Conservation (phyloP, 2,329 filamentous ascomycete species). For the Neodidymelliopsis sp. region DNA sequence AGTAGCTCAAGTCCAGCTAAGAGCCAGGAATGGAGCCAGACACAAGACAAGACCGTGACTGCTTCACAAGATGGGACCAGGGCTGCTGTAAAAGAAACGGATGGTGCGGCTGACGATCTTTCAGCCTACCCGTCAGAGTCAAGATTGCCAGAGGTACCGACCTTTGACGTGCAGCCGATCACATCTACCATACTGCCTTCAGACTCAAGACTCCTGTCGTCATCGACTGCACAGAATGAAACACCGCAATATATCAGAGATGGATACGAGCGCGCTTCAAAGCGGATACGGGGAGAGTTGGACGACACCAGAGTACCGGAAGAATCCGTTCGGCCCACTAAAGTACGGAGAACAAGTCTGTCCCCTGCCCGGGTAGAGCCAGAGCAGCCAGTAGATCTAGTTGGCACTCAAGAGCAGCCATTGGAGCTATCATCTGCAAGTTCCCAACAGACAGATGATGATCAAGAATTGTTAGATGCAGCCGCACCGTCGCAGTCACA, state of each 20-base stretch:
- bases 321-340: constrained; percentile 16
- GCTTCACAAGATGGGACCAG: not conserved
- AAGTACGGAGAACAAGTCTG: constrained; percentile 22
- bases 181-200: constrained; percentile 1
- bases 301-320: constrained; percentile 9
- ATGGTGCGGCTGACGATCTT: too few relatives aligned
- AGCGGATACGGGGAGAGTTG: constrained; percentile 25
- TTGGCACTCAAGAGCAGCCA: constrained; percentile 24
- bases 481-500: constrained; percentile 4
- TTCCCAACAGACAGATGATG: not conserved
- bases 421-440: constrained; percentile 34
- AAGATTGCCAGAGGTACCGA: too few relatives aligned
- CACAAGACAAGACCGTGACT: not conserved
- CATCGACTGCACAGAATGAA: constrained; percentile 32
- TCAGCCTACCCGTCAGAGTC: too few relatives aligned
- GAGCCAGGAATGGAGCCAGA: constrained; percentile 15
- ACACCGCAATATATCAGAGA: constrained; percentile 35
- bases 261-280: constrained; percentile 28
- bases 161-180: too few relatives aligned
- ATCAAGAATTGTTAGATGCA: constrained; percentile 1
- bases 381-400: not conserved
- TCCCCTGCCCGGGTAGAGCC: constrained; percentile 9
- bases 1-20: not conserved
- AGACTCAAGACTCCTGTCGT: constrained; percentile 23
- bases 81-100: too few relatives aligned